phyloP scores from a whole-genome alignment of 2,329 filamentous ascomycete species.

The Paracamarosporium sp. region DNA sequence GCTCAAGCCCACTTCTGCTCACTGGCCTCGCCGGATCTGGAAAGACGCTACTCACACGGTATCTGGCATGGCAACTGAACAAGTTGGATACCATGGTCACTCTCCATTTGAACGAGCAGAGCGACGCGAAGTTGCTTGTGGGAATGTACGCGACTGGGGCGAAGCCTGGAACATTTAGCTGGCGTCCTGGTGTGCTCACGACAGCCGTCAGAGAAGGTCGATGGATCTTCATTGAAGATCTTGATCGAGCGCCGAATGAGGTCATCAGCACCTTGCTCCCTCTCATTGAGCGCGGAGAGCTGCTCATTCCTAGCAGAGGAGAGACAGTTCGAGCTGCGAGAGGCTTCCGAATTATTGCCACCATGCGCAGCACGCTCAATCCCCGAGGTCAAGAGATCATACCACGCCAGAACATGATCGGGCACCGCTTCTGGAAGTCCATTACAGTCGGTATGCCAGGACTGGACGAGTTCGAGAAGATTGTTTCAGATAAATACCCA shows the following conservation, averaged over 20 bases:
- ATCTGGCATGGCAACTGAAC: constrained; percentile 80
- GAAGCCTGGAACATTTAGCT: constrained; percentile 86
- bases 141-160: constrained; percentile 92
- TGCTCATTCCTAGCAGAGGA: constrained; percentile 87
- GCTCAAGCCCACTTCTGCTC: constrained; percentile 75
- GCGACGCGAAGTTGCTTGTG: constrained; percentile 94
- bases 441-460: constrained; percentile 73
- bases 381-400: constrained; percentile 74
- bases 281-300: constrained; percentile 88
- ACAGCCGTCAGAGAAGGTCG: constrained; percentile 92
- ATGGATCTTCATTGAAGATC: constrained; percentile 97
- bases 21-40: constrained; percentile 85
- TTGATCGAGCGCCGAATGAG: constrained; percentile 93
- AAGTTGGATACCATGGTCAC: constrained; percentile 87
- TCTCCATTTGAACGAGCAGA: constrained; percentile 96
- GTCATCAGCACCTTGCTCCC: constrained; percentile 92
- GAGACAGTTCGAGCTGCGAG: constrained; percentile 83
- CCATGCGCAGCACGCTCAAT: constrained; percentile 74
- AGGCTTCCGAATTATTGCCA: constrained; percentile 91
- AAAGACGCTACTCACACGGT: constrained; percentile 85
- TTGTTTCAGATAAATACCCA: constrained; percentile 75
- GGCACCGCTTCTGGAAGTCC: constrained; percentile 83
- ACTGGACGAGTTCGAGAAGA: constrained; percentile 73
- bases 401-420: constrained; percentile 74
- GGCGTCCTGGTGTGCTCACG: constrained; percentile 90